Conservation (phyloP, 2,329 filamentous ascomycete genomes). For the Ilyonectria sp. region DNA sequence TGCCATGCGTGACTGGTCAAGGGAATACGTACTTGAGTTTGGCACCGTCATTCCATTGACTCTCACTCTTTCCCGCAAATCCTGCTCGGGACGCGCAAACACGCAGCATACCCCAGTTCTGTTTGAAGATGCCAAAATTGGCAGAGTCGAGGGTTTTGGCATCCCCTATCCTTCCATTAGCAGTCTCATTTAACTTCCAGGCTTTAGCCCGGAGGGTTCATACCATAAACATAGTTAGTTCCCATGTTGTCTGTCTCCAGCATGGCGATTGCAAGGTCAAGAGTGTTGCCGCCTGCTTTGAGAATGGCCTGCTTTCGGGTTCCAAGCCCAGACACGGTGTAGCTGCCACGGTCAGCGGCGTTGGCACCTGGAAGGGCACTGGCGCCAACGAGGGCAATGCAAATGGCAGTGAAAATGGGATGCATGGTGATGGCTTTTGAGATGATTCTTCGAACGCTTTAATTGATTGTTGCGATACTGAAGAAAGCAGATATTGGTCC, state of each 20-base stretch:
- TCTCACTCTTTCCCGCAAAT: background rate
- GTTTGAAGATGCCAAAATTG: constrained; percentile 17
- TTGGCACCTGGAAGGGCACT: background rate
- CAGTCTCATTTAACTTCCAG: background rate
- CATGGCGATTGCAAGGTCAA: constrained; percentile 20
- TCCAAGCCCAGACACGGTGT: constrained; percentile 7
- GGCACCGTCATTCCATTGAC: constrained; percentile 14
- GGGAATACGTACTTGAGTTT: constrained; percentile 10
- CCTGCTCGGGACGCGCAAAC: constrained; percentile 6
- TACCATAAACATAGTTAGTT: constrained; percentile 15
- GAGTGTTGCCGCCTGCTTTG: constrained; percentile 16
- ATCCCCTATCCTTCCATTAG: constrained; percentile 1
- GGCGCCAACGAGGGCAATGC: background rate
- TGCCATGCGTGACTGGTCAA: background rate
- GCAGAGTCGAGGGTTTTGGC: constrained; percentile 6
- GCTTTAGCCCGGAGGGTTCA: background rate
- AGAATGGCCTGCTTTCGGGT: constrained; percentile 6
- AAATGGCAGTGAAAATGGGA: background rate
- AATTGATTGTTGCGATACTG: too few relatives aligned
- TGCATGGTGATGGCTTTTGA: background rate
- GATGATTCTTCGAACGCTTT: too few relatives aligned
- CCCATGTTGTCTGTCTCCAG: constrained; percentile 16
- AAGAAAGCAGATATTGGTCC: too few relatives aligned
- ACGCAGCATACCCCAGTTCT: constrained; percentile 18
- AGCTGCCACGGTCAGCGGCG: background rate